Percentiles rank a stretch among this genome's conserved stretches.
Evolutionary conservation across 2,329 filamentous ascomycete species (phyloP).

Genomic region (Colletotrichum filicis): DNA sequence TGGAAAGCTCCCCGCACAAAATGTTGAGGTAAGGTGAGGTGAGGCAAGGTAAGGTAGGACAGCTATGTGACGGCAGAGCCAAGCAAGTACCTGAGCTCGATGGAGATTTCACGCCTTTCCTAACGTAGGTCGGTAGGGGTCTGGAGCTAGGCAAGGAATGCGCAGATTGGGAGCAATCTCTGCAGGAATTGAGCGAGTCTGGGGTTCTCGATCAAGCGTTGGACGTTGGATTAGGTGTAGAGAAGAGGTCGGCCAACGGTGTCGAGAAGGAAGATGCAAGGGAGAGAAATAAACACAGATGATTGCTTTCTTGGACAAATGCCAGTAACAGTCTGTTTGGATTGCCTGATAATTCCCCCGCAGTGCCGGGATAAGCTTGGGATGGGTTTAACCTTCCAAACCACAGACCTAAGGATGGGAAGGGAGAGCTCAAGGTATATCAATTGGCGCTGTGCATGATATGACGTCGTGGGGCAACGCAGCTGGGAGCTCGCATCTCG

Average conservation of each 20-base stretch:
- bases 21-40: slow-evolving; percentile 26
- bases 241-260: background rate
- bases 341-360: slow-evolving; percentile 11
- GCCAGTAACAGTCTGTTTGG: background rate
- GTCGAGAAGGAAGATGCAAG: background rate
- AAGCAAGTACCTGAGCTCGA: slow-evolving; percentile 22
- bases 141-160: slow-evolving; percentile 32
- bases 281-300: background rate
- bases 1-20: slow-evolving; percentile 13
- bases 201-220: slow-evolving; percentile 23
- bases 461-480: slow-evolving; percentile 34
- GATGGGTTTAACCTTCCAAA: slow-evolving; percentile 17
- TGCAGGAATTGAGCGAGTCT: slow-evolving; percentile 25
- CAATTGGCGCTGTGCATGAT: slow-evolving; percentile 14
- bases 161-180: slow-evolving; percentile 32
- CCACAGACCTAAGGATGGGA: background rate
- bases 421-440: slow-evolving; percentile 25
- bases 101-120: slow-evolving; percentile 26
- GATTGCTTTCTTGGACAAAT: background rate
- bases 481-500: slow-evolving; percentile 9
- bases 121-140: slow-evolving; percentile 34
- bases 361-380: slow-evolving; percentile 22
- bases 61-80: slow-evolving; percentile 19
- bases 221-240: slow-evolving; percentile 7
- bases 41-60: background rate